Evolutionary conservation across 345 rosid genomes (phyloP), one percentile per base, ranked within the genome.

Genomic region (Balakata baccata): DNA sequence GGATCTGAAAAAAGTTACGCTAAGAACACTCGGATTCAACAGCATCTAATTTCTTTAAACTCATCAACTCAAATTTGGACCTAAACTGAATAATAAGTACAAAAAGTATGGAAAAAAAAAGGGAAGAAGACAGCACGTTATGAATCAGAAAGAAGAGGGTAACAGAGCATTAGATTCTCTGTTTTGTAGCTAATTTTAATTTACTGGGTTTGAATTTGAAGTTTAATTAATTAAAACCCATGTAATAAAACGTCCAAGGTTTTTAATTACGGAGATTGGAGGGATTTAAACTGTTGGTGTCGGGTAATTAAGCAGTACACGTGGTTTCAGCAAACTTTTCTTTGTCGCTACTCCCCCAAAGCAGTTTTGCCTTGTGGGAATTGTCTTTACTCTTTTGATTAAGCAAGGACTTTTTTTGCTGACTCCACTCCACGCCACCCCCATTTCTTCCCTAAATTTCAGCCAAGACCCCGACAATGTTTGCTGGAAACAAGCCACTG

Each of bases 341-440:
- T 57, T 61, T 53, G 54, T 39, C 72, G 50, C 17, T 11, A 52
- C 62, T 29, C 8, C 49, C 14, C 10, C 22, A 59, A 71, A 60
- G 66, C 56, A 16, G 7, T 69, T 7, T 4, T 11, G 10, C 1
- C 34, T 29, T 29, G 34, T 29, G 34, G 34, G 34, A 0, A 8
- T 29, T 43, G n/a, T 6, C 63, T 14, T 69, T 39, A 7, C n/a
- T n/a, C n/a, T n/a, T n/a, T n/a, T n/a, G 25, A 49, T 49, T 12
- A 14, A 34, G 49, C 65, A 23, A 58, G 2, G 18, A 46, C 22
- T 22, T 25, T 25, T 29, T 29, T 11, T 49, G 73, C 73, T 58
- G 73, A 59, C 68, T 75, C 73, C 62, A 16, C 64, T 66, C 71
- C 71, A 66, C 58, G 45, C 52, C 70, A 65, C 8, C 13, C 16